Conservation (phyloP, 345 rosid species). For the Iberis pinnata region DNA sequence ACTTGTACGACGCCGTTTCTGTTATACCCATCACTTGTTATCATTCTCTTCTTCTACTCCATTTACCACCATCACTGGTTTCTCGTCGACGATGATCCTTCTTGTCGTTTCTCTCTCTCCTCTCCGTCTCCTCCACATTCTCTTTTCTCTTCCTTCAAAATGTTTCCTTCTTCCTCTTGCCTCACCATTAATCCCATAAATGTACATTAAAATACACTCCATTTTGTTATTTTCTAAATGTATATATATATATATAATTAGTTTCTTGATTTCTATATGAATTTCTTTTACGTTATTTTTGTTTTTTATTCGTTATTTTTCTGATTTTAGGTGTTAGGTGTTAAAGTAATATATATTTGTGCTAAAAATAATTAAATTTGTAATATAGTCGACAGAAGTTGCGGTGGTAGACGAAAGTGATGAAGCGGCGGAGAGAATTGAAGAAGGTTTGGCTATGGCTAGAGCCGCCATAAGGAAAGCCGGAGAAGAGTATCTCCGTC, state of each 20-base stretch:
- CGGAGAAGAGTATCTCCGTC: conserved; percentile 26
- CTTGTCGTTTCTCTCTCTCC: conserved; percentile 17
- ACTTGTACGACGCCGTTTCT: conserved; percentile 35
- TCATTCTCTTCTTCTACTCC: conserved; percentile 40
- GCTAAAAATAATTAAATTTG: too few species aligned
- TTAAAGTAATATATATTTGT: too few species aligned
- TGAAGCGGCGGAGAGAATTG: conserved; percentile 36
- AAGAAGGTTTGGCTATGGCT: conserved; percentile 53
- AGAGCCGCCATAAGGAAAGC: conserved; percentile 53
- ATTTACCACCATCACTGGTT: conserved; percentile 29
- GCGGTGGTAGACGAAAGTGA: conserved; percentile 22
- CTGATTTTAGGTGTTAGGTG: too few species aligned
- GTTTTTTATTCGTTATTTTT: too few species aligned
- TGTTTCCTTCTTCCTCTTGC: conserved; percentile 16
- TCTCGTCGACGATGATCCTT: conserved; percentile 17
- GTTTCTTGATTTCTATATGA: neutral
- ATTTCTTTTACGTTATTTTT: neutral
- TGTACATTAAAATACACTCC: neutral
- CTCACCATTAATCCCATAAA: conserved; percentile 20
- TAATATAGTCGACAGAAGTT: conserved; percentile 18
- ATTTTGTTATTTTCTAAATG: neutral
- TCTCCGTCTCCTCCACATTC: conserved; percentile 2
- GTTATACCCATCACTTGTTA: conserved; percentile 38
- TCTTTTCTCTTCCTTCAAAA: conserved; percentile 14
- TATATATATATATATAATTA: too few species aligned